Evolutionary conservation across 805 yeast genomes (phyloP).

Genomic region (Novakomyces olei): DNA sequence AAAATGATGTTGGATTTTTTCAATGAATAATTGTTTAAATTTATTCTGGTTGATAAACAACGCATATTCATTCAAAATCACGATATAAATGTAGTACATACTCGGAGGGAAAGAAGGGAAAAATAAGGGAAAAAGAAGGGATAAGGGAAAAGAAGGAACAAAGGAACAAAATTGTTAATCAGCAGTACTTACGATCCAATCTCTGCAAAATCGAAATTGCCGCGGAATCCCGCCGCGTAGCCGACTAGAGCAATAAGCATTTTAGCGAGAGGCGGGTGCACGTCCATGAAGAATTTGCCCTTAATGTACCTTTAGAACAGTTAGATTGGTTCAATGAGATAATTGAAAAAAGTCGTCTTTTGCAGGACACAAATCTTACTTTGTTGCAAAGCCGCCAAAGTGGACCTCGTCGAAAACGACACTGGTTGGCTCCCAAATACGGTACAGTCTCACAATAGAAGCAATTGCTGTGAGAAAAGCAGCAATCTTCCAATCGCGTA

Average conservation of each 20-base stretch:
- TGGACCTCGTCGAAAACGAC: constrained; percentile 88
- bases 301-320: constrained; percentile 23
- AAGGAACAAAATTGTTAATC: too few relatives aligned
- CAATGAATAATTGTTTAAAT: too few relatives aligned
- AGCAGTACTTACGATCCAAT: constrained; percentile 23
- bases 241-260: constrained; percentile 35
- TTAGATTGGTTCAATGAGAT: background rate
- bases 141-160: too few relatives aligned
- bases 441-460: constrained; percentile 33
- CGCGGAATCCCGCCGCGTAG: constrained; percentile 31
- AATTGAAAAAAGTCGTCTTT: too few relatives aligned
- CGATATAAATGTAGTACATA: background rate
- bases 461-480: constrained; percentile 26
- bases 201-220: constrained; percentile 19
- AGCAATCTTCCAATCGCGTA: too few relatives aligned
- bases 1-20: too few relatives aligned
- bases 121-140: too few relatives aligned
- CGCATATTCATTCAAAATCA: too few relatives aligned
- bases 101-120: background rate
- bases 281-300: constrained; percentile 45
- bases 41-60: too few relatives aligned
- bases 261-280: constrained; percentile 51
- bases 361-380: constrained; percentile 36
- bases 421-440: constrained; percentile 45
- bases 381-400: constrained; percentile 88